These are phyloP conservation scores for Plasmodium vivax DNA, from an alignment of 169 alveolate genomes.

Conservation along the genomic window DNA sequence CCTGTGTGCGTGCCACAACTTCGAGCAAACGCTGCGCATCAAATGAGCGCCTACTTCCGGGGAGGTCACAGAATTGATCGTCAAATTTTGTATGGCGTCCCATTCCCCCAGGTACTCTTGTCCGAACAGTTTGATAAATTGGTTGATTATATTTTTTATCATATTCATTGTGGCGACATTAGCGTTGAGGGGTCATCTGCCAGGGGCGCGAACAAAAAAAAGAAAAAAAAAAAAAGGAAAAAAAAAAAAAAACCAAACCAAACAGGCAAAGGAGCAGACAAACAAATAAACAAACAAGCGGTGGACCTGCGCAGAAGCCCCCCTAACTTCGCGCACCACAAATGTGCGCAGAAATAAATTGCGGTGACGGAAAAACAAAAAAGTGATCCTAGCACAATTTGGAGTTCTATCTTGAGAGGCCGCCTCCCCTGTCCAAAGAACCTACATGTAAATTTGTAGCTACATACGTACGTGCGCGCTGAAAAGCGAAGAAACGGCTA, in stretches of 20 bases:
- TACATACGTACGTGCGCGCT: neutral
- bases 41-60: constrained; percentile 76
- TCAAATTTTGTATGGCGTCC: constrained; percentile 83
- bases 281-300: neutral
- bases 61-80: constrained; percentile 80
- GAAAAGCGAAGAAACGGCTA: neutral
- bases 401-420: neutral
- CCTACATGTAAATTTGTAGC: neutral
- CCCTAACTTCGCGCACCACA: neutral
- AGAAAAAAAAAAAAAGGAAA: neutral
- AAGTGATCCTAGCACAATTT: neutral
- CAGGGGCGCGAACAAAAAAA: neutral
- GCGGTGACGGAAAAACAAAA: neutral
- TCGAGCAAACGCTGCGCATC: neutral
- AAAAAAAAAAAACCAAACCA: neutral
- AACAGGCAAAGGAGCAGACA: neutral
- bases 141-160: constrained; percentile 79
- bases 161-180: constrained; percentile 32
- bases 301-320: neutral
- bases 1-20: neutral
- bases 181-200: neutral
- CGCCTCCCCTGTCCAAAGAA: neutral
- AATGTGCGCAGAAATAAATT: neutral
- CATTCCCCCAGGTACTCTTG: constrained; percentile 84
- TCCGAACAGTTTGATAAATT: constrained; percentile 81